Percentiles rank a stretch among this genome's conserved stretches.
Evolutionary conservation across 225 moss, liverwort and hornwort species (phyloP).

Genomic region (Lunularia cruciata): DNA sequence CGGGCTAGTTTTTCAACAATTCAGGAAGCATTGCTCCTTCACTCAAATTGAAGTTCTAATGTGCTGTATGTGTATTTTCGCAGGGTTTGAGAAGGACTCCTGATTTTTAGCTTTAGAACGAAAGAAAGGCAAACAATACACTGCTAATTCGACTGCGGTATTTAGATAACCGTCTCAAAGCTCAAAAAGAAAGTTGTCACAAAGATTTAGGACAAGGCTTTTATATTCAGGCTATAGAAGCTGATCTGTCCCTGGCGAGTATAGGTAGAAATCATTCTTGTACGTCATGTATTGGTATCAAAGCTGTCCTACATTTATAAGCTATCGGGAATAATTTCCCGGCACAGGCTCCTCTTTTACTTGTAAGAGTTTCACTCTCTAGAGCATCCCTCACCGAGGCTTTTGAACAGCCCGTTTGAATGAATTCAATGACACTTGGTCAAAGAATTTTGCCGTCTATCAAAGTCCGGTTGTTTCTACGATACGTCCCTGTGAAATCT

Average conservation of each 20-base stretch:
- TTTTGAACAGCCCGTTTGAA: background rate
- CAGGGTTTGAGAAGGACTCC: slow-evolving; percentile 11
- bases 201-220: background rate
- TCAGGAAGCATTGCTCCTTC: too few species aligned
- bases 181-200: background rate
- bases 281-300: slow-evolving; percentile 7
- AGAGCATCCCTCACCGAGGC: background rate
- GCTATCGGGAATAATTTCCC: background rate
- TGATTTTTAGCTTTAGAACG: background rate
- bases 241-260: background rate
- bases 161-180: background rate
- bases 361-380: background rate
- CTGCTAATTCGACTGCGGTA: background rate
- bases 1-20: too few species aligned
- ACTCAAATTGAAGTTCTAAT: too few species aligned
- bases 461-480: too few species aligned
- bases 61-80: background rate
- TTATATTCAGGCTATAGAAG: background rate
- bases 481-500: too few species aligned
- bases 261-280: slow-evolving; percentile 13
- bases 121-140: background rate
- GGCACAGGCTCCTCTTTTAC: background rate
- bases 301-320: slow-evolving; percentile 11
- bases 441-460: slow-evolving; percentile 19
- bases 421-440: slow-evolving; percentile 3